A percentile compares a stretch with the other conserved stretches of the same genome.
Evolutionary conservation across 1,139 yeast genomes (phyloP).

Genomic region (Blastobotrys niveus): DNA sequence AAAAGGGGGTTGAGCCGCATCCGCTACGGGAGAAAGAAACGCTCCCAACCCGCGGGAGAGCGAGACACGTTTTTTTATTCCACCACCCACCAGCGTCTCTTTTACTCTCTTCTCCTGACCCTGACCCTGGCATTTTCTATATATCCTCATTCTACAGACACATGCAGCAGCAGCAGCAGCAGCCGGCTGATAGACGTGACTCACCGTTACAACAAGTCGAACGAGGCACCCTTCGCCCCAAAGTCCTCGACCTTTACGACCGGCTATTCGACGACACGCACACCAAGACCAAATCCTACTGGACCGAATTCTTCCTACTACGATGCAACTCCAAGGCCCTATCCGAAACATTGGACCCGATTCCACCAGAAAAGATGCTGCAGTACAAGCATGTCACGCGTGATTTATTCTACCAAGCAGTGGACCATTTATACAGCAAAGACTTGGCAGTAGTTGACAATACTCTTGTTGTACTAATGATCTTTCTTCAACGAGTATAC

Average conservation of each 20-base stretch:
- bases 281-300: conserved; percentile 30
- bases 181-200: too few species aligned
- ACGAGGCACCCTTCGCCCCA: conserved; percentile 33
- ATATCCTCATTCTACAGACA: too few species aligned
- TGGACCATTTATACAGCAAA: conserved; percentile 23
- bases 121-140: too few species aligned
- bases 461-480: conserved; percentile 26
- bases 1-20: too few species aligned
- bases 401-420: conserved; percentile 27
- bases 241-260: conserved; percentile 34
- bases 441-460: conserved; percentile 26
- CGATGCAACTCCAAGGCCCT: conserved; percentile 31
- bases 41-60: too few species aligned
- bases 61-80: too few species aligned
- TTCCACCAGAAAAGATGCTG: conserved; percentile 29
- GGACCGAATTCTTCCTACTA: conserved; percentile 38
- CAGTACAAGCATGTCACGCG: conserved; percentile 24
- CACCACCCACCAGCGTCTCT: too few species aligned
- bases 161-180: too few species aligned
- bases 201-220: conserved; percentile 38
- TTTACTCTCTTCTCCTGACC: too few species aligned
- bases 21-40: too few species aligned
- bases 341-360: conserved; percentile 20
- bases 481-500: conserved; percentile 30
- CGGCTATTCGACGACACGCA: conserved; percentile 27